Conservation (phyloP, 768 basidiomycete species). For the Trametes cingulata region DNA sequence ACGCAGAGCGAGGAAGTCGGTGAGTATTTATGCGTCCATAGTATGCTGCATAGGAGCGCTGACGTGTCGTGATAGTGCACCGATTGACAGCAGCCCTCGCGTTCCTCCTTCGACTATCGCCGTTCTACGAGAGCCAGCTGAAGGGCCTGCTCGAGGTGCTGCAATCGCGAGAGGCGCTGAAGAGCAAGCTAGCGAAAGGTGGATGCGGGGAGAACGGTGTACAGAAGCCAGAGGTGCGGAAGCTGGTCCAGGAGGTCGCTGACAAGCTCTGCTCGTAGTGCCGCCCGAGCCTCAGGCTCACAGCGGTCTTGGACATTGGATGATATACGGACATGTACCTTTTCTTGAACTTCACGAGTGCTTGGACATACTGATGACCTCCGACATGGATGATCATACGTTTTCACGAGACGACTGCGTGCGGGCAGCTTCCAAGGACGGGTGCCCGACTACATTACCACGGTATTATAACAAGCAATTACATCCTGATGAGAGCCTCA, state of each 20-base stretch:
- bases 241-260: conserved; percentile 65
- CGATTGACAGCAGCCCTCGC: conserved; percentile 80
- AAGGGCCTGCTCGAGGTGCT: conserved; percentile 68
- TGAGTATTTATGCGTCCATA: conserved; percentile 33
- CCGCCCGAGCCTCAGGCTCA: not conserved
- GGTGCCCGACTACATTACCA: too few species aligned
- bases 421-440: too few species aligned
- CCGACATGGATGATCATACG: too few species aligned
- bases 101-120: conserved; percentile 73
- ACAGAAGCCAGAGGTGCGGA: conserved; percentile 65
- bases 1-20: conserved; percentile 77
- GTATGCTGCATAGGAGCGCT: too few species aligned
- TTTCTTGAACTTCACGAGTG: too few species aligned
- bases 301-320: not conserved
- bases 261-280: conserved; percentile 36
- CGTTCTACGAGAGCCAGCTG: conserved; percentile 58
- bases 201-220: conserved; percentile 53
- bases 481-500: conserved; percentile 10
- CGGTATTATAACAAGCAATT: too few species aligned
- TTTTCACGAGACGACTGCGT: too few species aligned
- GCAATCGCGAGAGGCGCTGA: conserved; percentile 55
- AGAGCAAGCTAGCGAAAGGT: conserved; percentile 56
- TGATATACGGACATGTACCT: too few species aligned
- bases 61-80: conserved; percentile 54
- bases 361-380: too few species aligned